phyloP scores from a whole-genome alignment of 2,329 filamentous ascomycete genomes.

The Trichoderma sp. region DNA sequence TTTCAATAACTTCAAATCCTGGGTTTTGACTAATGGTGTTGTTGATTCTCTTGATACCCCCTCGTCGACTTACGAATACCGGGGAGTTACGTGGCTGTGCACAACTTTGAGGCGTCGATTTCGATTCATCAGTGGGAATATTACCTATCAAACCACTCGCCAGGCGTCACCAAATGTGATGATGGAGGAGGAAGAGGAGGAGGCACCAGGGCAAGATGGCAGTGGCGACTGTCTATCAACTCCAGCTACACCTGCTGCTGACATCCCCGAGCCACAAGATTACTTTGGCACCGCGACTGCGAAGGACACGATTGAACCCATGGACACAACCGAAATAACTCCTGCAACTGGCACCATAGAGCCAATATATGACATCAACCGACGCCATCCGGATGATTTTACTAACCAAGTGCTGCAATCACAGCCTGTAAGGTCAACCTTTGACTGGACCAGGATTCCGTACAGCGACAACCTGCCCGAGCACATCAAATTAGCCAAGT shows the following conservation, averaged over 20 bases:
- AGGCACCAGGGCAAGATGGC: conserved; percentile 35
- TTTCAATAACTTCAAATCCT: conserved; percentile 64
- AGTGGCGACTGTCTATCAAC: conserved; percentile 38
- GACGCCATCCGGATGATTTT: conserved; percentile 41
- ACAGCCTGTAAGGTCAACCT: conserved; percentile 49
- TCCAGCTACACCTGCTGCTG: conserved; percentile 33
- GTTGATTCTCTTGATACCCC: conserved; percentile 52
- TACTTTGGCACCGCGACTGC: conserved; percentile 42
- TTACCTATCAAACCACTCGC: conserved; percentile 33
- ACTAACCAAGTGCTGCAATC: conserved; percentile 35
- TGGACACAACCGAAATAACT: conserved; percentile 21
- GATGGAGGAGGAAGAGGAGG: conserved; percentile 31
- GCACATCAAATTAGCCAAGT: conserved; percentile 71
- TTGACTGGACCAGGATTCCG: conserved; percentile 78
- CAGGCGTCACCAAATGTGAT: conserved; percentile 39
- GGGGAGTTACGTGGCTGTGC: conserved; percentile 65
- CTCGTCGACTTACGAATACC: conserved; percentile 58
- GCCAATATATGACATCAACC: conserved; percentile 22
- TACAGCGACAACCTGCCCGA: conserved; percentile 59
- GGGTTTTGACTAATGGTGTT: conserved; percentile 57
- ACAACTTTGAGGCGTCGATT: conserved; percentile 67
- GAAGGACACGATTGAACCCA: conserved; percentile 25
- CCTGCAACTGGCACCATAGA: background rate
- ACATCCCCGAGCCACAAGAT: conserved; percentile 35
- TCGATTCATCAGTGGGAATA: conserved; percentile 62